Evolutionary conservation across 331 rosid species (phyloP), one percentile per base, ranked within the genome.

Genomic region (Dryas integrifolia): DNA sequence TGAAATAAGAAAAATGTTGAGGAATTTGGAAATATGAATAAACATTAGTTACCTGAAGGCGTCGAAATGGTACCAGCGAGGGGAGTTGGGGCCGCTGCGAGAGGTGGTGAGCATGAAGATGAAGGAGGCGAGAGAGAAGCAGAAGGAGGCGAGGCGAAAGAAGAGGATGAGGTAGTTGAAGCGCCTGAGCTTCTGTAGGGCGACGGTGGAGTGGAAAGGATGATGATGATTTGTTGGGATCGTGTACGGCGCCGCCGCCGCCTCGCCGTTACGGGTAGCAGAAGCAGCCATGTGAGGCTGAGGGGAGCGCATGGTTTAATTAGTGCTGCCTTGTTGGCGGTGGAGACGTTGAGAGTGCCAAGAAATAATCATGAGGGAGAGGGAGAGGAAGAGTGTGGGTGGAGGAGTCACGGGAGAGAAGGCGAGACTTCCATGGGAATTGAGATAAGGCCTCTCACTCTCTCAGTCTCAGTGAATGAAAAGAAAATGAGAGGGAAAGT

Each of bases 41-140:
- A 26, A 46, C 0, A 18, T 6, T 46, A 12, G 46, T 55, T 69
- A 94, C 98, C 98, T 85, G 96, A 94, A 94, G 76, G 98, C 85
- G 71, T 94, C 98, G 77, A 81, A 91, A 70, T 88, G 86, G 85
- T 82, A 82, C 98, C 97, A 94, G 81, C 72, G 92, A 51, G 92
- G 97, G 43, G 88, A 85, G 77, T 80, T 82, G 35, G 87, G 72
- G 76, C 73, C 76, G 49, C 79, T 85, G 12, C 79, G 96, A 49
- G 89, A 70, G 82, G 86, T 80, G 76, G 98, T 83, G 86, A 94
- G 88, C 97, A 94, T 85, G 92, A 94, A 94, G 59, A 89, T 72
- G 72, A 87, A 84, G 72, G 98, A 76, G 38, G 96, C 86, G 8
- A 91, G 82, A 64, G 96, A 88, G 85, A 87, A 91, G 72, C 89